These are phyloP conservation scores for Tetracentron sinense DNA, from an alignment of 164 flowering plant genomes.

Conservation along the genomic window DNA sequence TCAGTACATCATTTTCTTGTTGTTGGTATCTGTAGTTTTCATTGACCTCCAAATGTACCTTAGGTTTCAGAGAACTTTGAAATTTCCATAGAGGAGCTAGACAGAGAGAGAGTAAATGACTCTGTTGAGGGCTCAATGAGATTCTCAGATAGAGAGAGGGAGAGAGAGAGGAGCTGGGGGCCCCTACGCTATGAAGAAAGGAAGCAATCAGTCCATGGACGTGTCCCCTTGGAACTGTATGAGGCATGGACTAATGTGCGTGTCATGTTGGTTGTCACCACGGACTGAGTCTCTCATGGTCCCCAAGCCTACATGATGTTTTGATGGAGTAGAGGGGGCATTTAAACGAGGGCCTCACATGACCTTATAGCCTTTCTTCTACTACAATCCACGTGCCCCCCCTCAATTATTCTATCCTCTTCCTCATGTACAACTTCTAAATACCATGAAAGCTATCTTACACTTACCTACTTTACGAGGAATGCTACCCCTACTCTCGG, in stretches of 20 bases:
- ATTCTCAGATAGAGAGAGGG: background rate
- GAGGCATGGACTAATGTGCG: conserved; percentile 33
- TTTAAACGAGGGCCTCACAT: conserved; percentile 38
- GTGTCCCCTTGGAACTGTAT: conserved; percentile 22
- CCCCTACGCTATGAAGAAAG: conserved; percentile 19
- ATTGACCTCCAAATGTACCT: no score
- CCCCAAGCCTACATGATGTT: conserved; percentile 1
- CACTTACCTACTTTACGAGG: no score
- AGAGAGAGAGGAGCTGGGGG: conserved; percentile 3
- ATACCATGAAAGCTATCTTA: no score
- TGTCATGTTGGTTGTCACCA: conserved; percentile 25
- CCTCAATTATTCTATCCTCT: conserved; percentile 10
- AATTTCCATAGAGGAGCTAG: background rate
- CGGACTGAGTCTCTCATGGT: conserved; percentile 11
- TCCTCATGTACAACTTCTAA: background rate
- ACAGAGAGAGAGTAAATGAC: background rate
- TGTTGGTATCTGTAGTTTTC: no score
- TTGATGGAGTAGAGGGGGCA: conserved; percentile 29
- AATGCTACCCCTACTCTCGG: no score
- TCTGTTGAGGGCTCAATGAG: background rate
- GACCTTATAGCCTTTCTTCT: conserved; percentile 32
- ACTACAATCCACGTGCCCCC: conserved; percentile 42
- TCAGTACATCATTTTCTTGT: no score
- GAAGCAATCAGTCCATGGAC: conserved; percentile 24
- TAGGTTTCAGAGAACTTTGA: no score